phyloP scores from a whole-genome alignment of 2,329 filamentous ascomycete genomes.

The Fusarium oxysporum region DNA sequence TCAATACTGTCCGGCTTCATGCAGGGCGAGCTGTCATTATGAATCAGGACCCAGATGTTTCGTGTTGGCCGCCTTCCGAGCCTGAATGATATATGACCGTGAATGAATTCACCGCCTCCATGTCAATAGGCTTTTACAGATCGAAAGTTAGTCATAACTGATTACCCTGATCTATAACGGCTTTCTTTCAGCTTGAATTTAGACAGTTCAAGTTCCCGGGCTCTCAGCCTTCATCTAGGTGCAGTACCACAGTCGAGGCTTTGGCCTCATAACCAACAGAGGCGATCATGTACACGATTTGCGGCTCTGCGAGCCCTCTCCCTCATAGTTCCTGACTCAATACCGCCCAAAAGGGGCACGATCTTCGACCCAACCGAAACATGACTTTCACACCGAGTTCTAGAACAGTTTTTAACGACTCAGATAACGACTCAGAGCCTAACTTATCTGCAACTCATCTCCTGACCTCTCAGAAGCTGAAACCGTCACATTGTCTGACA shows the following conservation, averaged over 20 bases:
- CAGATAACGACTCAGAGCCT: slow-evolving; percentile 13
- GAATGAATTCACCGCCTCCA: slow-evolving; percentile 21
- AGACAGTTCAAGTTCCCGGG: neutral
- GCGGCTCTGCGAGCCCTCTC: slow-evolving; percentile 29
- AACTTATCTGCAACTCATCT: neutral
- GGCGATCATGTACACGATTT: slow-evolving; percentile 1
- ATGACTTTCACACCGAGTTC: slow-evolving; percentile 21
- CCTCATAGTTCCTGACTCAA: slow-evolving; percentile 24
- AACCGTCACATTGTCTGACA: slow-evolving; percentile 14
- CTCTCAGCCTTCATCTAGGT: neutral
- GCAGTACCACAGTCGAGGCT: neutral
- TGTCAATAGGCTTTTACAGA: neutral
- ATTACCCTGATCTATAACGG: neutral
- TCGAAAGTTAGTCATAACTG: neutral
- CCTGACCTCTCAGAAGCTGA: slow-evolving; percentile 7
- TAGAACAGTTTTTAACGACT: slow-evolving; percentile 25
- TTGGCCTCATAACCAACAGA: neutral
- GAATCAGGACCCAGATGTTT: slow-evolving; percentile 16
- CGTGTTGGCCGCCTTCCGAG: slow-evolving; percentile 6
- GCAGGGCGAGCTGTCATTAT: slow-evolving; percentile 37
- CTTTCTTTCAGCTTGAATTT: neutral
- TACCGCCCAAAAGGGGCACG: slow-evolving; percentile 8
- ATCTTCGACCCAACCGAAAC: slow-evolving; percentile 32
- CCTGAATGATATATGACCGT: slow-evolving; percentile 7
- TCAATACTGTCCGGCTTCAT: slow-evolving; percentile 21